Evolutionary conservation across 1,284 basidiomycete genomes (phyloP), one percentile per base, ranked within the genome.

Genomic region (Ustilago vetiveriae): DNA sequence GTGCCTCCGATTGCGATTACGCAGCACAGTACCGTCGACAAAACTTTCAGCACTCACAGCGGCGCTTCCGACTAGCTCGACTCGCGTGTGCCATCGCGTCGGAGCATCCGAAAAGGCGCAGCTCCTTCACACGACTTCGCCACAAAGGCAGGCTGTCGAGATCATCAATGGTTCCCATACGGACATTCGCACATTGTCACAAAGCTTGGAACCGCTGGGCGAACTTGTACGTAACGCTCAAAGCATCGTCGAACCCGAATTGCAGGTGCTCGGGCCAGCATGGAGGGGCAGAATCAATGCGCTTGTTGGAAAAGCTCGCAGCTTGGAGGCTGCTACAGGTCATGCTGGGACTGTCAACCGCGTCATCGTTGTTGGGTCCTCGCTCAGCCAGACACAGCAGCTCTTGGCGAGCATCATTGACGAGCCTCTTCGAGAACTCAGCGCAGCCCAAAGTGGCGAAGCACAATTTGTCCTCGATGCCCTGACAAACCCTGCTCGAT

Each of bases 361-460:
- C 17, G 44, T 70, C 21, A n/a, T 53, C 2, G 14, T 70, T 17
- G 43, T 56, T 11, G 67, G 67, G 21, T 65, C 60, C 6, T 60
- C 56, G 9, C 46, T 57, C 32, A 70, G 67, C 29, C 67, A 64
- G 7, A 53, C 49, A 14, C 52, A 45, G 21, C 52, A 58, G 22
- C 56, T 70, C 39, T 19, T 70, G 36, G 30, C 40, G 10, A 43
- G 59, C 16, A 51, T 76, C 39, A 49, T 72, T 21, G 56, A 63
- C 26, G 74, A 76, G 48, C 74, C 72, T 6, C 69, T 72, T 4
- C 67, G 67, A 17, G 72, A 76, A 14, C 39, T 44, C 23, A 33
- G 55, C 10, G 24, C 27, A 8, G 5, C 36, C 11, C 40, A 30
- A 13, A 39, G 21, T 21, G 41, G 54, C 37, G 56, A 60, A 4